These are phyloP conservation scores for Debaryomyces subglobosus DNA, from an alignment of 1,139 yeast genomes.

Conservation along the genomic window DNA sequence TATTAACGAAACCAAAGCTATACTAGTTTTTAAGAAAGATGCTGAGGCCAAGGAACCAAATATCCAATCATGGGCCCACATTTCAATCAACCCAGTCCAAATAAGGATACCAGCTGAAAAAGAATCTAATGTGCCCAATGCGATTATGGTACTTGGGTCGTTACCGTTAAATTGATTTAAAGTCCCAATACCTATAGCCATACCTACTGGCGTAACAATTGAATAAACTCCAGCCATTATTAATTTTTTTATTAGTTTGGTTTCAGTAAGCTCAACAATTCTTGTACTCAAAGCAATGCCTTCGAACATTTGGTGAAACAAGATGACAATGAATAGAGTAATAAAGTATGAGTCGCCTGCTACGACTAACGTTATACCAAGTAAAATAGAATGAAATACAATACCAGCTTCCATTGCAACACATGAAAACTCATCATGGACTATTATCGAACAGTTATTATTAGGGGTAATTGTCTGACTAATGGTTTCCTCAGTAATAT, in stretches of 20 bases:
- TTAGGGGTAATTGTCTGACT: background rate
- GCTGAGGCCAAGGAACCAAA: conserved; percentile 29
- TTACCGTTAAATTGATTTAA: conserved; percentile 32
- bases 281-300: conserved; percentile 22
- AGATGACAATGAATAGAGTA: conserved; percentile 21
- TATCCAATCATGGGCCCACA: conserved; percentile 39
- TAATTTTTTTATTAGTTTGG: conserved; percentile 12
- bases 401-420: conserved; percentile 28
- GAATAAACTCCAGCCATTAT: conserved; percentile 23
- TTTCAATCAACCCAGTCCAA: conserved; percentile 39
- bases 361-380: conserved; percentile 29
- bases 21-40: conserved; percentile 20
- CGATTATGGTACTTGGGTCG: conserved; percentile 32
- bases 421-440: conserved; percentile 19
- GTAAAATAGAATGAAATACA: conserved; percentile 28
- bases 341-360: conserved; percentile 30
- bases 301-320: conserved; percentile 24
- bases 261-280: conserved; percentile 18
- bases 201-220: conserved; percentile 28
- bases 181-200: conserved; percentile 34
- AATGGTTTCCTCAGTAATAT: background rate
- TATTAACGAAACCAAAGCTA: conserved; percentile 26
- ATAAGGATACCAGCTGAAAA: conserved; percentile 38
- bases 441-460: background rate
- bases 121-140: conserved; percentile 37